phyloP scores from a whole-genome alignment of 2,329 filamentous ascomycete genomes.

The Elsinoe batatas region DNA sequence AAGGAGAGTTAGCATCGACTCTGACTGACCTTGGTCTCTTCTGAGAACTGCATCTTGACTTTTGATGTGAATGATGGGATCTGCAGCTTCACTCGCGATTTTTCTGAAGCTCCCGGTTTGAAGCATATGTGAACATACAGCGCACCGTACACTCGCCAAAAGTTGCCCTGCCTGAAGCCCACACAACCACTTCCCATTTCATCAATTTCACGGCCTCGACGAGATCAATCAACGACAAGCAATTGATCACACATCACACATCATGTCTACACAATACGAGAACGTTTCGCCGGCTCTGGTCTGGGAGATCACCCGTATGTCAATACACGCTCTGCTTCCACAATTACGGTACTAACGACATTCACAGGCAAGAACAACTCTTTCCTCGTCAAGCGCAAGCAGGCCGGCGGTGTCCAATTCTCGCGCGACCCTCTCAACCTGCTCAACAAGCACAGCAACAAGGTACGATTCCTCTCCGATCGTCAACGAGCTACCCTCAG shows the following conservation, averaged over 20 bases:
- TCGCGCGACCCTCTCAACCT: conserved; percentile 92
- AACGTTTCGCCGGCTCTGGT: conserved; percentile 81
- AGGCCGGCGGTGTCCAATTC: conserved; percentile 72
- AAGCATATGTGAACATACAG: not conserved
- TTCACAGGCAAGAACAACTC: conserved; percentile 70
- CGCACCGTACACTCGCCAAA: not conserved
- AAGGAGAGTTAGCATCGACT: not conserved
- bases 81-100: not conserved
- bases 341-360: not conserved
- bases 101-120: not conserved
- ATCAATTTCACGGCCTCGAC: conserved; percentile 1
- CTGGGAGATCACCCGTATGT: conserved; percentile 72
- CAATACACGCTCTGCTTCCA: not conserved
- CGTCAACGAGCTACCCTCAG: not conserved
- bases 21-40: conserved; percentile 78
- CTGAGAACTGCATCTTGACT: conserved; percentile 60
- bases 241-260: conserved; percentile 31
- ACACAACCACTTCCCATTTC: not conserved
- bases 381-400: conserved; percentile 83
- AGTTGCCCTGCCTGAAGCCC: not conserved
- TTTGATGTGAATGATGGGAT: not conserved
- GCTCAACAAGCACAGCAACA: conserved; percentile 81
- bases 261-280: conserved; percentile 97
- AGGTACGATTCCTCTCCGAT: conserved; percentile 48
- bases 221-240: not conserved